Evolutionary conservation across 164 flowering plant genomes (phyloP), one percentile per base, ranked within the genome.

Genomic region (Berberis vulgaris): DNA sequence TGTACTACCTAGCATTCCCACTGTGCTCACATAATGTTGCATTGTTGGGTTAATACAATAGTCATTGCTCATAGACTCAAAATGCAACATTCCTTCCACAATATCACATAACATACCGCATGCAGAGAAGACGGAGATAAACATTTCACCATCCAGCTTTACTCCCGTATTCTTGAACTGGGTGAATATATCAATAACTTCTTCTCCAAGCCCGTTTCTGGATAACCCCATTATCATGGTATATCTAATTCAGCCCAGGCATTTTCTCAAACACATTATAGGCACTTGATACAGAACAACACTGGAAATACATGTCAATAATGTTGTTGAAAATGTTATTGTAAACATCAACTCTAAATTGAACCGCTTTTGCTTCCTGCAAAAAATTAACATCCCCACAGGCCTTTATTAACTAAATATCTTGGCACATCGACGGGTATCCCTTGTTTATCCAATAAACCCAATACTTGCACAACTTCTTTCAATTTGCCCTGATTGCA

Each of bases 21-120:
- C 89, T 1, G 83, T 62, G 50, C 81, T 66, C 46, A 78, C 80
- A 74, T 86, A 87, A 69, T 89, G 88, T 60, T 78, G 77, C 84
- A 86, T 83, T n/a, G 84, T 54, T 5, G 94, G 91, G 45, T 65
- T 66, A 64, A 89, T 81, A 38, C 82, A 83, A 69, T 74, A 84
- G 13, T 68, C 76, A 43, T 76, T 85, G 56, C 62, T 71, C 96
- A 89, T 83, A 8, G 86, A 79, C 46, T 83, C 81, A 64, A 87
- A 84, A 45, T 90, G 95, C 72, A 84, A 43, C 83, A 86, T 74
- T 45, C 92, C 97, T 69, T 90, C 95, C 55, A 69, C 66, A 43
- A 81, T 70, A 49, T 86, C 95, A 57, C 78, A 68, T 45, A 86
- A 1, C 8, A 74, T 77, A 71, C 81, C 64, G 69, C 93, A 91